Evolutionary conservation across 2,329 filamentous ascomycete species (phyloP), one percentile per base, ranked within the genome.

Genomic region (Ceratocystis papillata): DNA sequence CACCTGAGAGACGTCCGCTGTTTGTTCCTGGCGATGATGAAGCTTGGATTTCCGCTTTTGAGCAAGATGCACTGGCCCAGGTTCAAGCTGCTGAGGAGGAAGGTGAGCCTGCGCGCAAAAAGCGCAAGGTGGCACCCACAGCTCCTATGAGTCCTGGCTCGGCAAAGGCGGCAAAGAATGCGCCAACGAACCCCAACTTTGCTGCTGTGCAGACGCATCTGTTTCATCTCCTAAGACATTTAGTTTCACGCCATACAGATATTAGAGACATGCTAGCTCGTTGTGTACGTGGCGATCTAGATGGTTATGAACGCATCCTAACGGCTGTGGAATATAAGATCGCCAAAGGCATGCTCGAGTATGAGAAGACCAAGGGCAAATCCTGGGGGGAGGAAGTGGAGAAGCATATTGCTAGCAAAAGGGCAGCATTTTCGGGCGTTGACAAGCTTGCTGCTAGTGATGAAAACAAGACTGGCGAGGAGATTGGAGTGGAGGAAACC

Each of bases 121-220:
- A 80, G 71, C 76, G 78, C 67, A 81, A 80, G 71, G 45, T 45
- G 17, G 53, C 48, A 2, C 55, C 55, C n/a, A 48, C 50, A 28
- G 53, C 63, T 17, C 53, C 53, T 6, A 33, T 60, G 41, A 64
- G 65, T 15, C 65, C 65, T 3, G 41, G 33, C 17, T 33, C 45
- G 10, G 76, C 33, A 64, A 68, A 60, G 67, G 61, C 65, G 6
- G 53, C 37, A 2, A 66, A 67, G 50, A 67, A 65, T 4, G 65
- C 64, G 65, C 66, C 65, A 69, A 64, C 44, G 70, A 74, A 69
- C 65, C 68, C 70, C 63, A 97, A 94, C 74, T 79, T 96, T 61
- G 80, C 83, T 10, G 86, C 86, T 44, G 89, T 96, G 81, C 92
- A 97, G 75, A 85, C 90, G 0, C 94, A 99, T 75, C 83, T 96